Evolutionary conservation across 1,139 yeast species (phyloP).

Genomic region (Yamadazyma songkhlaensis): DNA sequence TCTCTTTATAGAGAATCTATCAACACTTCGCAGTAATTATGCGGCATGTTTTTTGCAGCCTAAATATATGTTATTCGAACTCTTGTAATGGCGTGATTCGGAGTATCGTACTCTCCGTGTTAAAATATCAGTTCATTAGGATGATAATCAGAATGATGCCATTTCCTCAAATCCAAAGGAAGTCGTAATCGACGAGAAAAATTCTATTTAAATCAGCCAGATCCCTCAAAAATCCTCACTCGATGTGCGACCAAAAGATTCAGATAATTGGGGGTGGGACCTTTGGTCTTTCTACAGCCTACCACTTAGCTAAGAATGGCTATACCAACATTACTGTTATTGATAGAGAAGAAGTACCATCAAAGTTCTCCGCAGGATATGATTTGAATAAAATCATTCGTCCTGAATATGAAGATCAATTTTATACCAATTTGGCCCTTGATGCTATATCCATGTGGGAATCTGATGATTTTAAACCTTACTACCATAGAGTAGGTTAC

Average conservation of each 20-base stretch:
- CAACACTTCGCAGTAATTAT: conserved; percentile 24
- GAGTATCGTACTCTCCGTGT: not conserved
- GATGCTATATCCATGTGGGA: conserved; percentile 17
- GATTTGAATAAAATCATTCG: conserved; percentile 17
- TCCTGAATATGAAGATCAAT: conserved; percentile 16
- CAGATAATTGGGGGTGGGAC: conserved; percentile 46
- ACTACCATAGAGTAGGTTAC: conserved; percentile 13
- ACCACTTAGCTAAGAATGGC: conserved; percentile 26
- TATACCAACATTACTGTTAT: conserved; percentile 16
- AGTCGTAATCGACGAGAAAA: conserved; percentile 4
- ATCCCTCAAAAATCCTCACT: not conserved
- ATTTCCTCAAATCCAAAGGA: not conserved
- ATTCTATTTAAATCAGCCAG: not conserved
- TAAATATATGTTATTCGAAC: not conserved
- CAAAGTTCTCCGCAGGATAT: conserved; percentile 15
- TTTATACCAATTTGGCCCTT: conserved; percentile 14
- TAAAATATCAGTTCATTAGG: too few relatives aligned
- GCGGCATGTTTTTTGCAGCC: not conserved
- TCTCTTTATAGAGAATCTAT: conserved; percentile 23
- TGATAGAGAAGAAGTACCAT: conserved; percentile 16
- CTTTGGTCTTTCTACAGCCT: conserved; percentile 46
- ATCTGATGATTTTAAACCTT: conserved; percentile 10
- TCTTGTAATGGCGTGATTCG: not conserved
- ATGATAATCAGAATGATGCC: too few relatives aligned
- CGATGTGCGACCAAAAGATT: conserved; percentile 13